Percentiles rank a stretch among this genome's conserved stretches.
These are phyloP conservation scores for Vitis rotundifolia DNA, from an alignment of 164 flowering plant species.

Conservation along the genomic window DNA sequence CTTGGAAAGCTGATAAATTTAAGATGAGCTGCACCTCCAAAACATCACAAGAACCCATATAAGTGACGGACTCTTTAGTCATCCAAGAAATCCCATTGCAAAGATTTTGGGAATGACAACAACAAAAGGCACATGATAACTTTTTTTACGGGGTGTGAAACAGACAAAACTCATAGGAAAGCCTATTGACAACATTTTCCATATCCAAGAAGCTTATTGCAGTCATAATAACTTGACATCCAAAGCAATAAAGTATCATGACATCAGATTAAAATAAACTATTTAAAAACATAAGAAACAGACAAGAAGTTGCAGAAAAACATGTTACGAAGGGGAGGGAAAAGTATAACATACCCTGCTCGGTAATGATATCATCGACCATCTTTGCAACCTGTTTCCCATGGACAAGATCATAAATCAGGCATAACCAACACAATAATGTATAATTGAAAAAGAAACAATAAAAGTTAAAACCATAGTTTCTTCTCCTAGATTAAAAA, in stretches of 20 bases:
- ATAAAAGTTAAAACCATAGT: neutral
- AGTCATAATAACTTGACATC: neutral
- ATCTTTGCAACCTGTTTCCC: constrained; percentile 70
- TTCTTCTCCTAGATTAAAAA: neutral
- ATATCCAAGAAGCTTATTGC: neutral
- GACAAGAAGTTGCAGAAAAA: neutral
- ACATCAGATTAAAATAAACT: neutral
- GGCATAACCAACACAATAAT: neutral
- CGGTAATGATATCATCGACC: constrained; percentile 66
- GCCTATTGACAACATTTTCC: no score
- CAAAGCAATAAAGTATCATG: neutral
- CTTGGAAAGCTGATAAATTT: no score
- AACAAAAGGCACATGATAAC: no score
- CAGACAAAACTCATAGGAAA: no score
- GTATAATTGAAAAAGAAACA: neutral
- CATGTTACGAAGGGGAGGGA: neutral
- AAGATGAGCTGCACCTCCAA: no score
- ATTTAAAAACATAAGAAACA: neutral
- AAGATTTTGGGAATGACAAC: no score
- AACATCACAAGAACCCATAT: no score
- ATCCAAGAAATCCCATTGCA: no score
- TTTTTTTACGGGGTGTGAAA: no score
- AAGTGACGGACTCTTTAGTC: no score
- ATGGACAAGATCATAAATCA: constrained; percentile 4
- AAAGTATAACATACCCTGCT: constrained; percentile 57